phyloP scores from a whole-genome alignment of 2,329 filamentous ascomycete species.

The Arthrobotrys megalospora region DNA sequence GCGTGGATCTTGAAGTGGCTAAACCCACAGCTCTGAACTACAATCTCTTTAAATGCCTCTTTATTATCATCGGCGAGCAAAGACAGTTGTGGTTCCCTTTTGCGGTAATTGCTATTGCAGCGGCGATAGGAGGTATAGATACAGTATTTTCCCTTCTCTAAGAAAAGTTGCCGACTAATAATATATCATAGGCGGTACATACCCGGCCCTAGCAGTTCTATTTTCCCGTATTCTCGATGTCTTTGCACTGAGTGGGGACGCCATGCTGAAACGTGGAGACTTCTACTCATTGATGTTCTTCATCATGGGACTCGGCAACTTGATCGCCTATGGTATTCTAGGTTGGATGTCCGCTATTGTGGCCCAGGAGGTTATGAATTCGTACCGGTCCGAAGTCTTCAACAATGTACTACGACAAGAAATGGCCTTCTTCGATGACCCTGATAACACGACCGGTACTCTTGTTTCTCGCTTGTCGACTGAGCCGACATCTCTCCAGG shows the following conservation, averaged over 20 bases:
- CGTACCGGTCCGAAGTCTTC: slow-evolving; percentile 66
- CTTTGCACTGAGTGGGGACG: slow-evolving; percentile 68
- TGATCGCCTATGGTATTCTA: slow-evolving; percentile 72
- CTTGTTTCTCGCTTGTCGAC: slow-evolving; percentile 65
- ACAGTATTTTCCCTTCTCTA: neutral
- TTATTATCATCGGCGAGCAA: slow-evolving; percentile 74
- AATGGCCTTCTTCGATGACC: slow-evolving; percentile 65
- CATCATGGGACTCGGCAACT: slow-evolving; percentile 72
- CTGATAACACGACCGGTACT: slow-evolving; percentile 65
- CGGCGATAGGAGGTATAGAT: slow-evolving; percentile 38
- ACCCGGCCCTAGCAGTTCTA: slow-evolving; percentile 72
- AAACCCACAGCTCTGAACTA: neutral
- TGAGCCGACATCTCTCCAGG: slow-evolving; percentile 70
- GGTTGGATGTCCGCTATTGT: slow-evolving; percentile 62
- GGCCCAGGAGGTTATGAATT: slow-evolving; percentile 40
- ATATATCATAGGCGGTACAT: slow-evolving; percentile 66
- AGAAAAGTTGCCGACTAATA: neutral
- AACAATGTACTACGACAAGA: slow-evolving; percentile 72
- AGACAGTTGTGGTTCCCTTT: slow-evolving; percentile 72
- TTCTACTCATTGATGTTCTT: slow-evolving; percentile 79
- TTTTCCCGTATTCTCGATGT: slow-evolving; percentile 72
- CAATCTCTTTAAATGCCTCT: slow-evolving; percentile 71
- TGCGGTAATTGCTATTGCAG: slow-evolving; percentile 69
- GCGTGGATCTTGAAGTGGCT: slow-evolving; percentile 62
- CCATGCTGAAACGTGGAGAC: slow-evolving; percentile 68